Evolutionary conservation across 495 filamentous ascomycete species (phyloP).

Genomic region (Acidomyces sp.): DNA sequence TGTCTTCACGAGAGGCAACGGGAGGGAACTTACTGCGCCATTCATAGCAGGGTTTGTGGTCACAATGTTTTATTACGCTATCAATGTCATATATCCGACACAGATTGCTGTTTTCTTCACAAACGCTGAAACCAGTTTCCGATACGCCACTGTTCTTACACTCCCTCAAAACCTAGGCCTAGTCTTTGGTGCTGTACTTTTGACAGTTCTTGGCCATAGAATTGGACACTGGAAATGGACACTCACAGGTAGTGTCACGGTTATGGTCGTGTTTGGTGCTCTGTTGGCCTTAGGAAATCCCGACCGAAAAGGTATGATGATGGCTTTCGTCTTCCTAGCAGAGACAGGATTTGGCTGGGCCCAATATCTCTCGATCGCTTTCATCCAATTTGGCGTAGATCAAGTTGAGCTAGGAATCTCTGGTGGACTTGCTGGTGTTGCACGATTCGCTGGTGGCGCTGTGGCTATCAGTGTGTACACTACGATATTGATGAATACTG

Average conservation of each 20-base stretch:
- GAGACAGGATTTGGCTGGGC: conserved; percentile 23
- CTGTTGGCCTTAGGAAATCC: conserved; percentile 23
- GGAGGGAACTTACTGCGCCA: conserved; percentile 19
- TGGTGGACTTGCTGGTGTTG: conserved; percentile 17
- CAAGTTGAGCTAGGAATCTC: conserved; percentile 25
- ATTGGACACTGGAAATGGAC: conserved; percentile 27
- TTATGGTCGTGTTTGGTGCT: conserved; percentile 26
- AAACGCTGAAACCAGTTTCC: conserved; percentile 14
- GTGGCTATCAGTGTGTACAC: conserved; percentile 23
- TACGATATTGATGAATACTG: conserved; percentile 19
- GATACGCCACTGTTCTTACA: conserved; percentile 22
- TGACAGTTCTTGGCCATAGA: conserved; percentile 22
- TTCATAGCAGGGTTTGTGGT: conserved; percentile 19
- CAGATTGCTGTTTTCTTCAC: conserved; percentile 21
- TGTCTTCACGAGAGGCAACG: conserved; percentile 14
- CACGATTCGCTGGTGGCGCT: conserved; percentile 26
- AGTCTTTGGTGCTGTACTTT: conserved; percentile 23
- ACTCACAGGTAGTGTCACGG: conserved; percentile 20
- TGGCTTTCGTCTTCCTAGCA: conserved; percentile 25
- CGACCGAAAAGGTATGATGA: conserved; percentile 23
- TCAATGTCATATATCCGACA: conserved; percentile 21
- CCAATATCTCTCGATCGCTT: conserved; percentile 23
- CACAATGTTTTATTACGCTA: conserved; percentile 24
- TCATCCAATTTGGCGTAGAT: conserved; percentile 24
- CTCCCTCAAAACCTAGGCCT: conserved; percentile 23